These are phyloP conservation scores for Candida sithepensis DNA, from an alignment of 805 yeast species.

Conservation along the genomic window DNA sequence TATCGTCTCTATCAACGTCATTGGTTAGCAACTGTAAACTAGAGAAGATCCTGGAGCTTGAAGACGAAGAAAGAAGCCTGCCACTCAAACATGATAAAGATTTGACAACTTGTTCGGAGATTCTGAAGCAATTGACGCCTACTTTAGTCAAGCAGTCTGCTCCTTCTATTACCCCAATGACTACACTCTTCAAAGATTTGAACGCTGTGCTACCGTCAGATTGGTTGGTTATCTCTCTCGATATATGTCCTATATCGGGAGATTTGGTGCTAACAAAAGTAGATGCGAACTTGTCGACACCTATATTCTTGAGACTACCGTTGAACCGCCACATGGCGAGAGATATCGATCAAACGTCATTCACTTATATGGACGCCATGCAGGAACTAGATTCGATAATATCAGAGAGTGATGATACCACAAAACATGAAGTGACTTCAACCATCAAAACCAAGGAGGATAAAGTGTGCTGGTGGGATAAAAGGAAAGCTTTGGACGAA, in stretches of 20 bases:
- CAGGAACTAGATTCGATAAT: conserved; percentile 51
- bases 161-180: not conserved
- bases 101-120: conserved; percentile 18
- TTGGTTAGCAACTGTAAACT: conserved; percentile 12
- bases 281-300: conserved; percentile 10
- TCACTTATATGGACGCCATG: conserved; percentile 44
- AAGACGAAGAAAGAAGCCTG: conserved; percentile 25
- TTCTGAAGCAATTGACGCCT: conserved; percentile 18
- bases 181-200: conserved; percentile 10
- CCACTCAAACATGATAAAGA: conserved; percentile 26
- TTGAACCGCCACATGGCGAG: conserved; percentile 45
- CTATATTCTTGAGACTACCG: conserved; percentile 53
- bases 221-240: conserved; percentile 63
- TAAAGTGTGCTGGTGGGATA: conserved; percentile 75
- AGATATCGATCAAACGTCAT: conserved; percentile 38
- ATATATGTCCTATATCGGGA: conserved; percentile 53
- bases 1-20: conserved; percentile 25
- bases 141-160: not conserved
- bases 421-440: conserved; percentile 50
- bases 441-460: conserved; percentile 53
- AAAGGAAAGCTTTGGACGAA: conserved; percentile 58
- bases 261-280: conserved; percentile 44
- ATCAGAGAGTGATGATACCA: conserved; percentile 55
- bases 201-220: conserved; percentile 35
- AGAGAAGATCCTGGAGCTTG: conserved; percentile 18